Evolutionary conservation across 192 early-diverging fungal genomes (phyloP), one percentile per base, ranked within the genome.

Genomic region (Dispira simplex): DNA sequence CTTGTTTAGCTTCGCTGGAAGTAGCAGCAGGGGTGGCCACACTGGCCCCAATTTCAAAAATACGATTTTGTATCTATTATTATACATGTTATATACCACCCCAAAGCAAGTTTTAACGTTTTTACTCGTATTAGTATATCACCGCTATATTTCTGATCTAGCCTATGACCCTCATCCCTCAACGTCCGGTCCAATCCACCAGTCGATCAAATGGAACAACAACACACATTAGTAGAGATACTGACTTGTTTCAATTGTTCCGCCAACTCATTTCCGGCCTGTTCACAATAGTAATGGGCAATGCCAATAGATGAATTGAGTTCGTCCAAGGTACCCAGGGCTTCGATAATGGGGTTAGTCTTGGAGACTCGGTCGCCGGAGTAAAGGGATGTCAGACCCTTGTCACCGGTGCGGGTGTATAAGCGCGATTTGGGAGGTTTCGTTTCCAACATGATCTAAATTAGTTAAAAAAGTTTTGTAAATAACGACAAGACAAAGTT

Each of bases 401-500:
- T 52, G 51, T 65, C 64, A 44, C 64, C 64, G 8, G 51, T 65
- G 16, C 52, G 49, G 43, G 64, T 65, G 64, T 65, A 65, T 12
- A 65, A 43, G 10, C 46, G 14, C 11, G 59, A 62, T n/a, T 62
- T 62, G 59, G 59, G 59, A 39, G 32, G 32, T 1, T 39, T 39
- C 6, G 32, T 6, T 39, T 39, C 32, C 6, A 6, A 1, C 32
- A 39, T 39, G 32, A 39, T 39, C 32, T 1, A 39, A 39, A 39
- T 4, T 1, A 39, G 1, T 39, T 39, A 39, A n/a, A 39, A 39
- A 4, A 39, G 32, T 39, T 39, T 39, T 39, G 6, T 39, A 39
- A 39, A 39, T 39, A 39, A 39, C 32, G 3, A 6, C 32, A 39
- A 39, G 32, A 39, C 32, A 39, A 39, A 6, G 6, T 4, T 6